Conservation (phyloP, 345 rosid genomes). For the Acer saccharum region DNA sequence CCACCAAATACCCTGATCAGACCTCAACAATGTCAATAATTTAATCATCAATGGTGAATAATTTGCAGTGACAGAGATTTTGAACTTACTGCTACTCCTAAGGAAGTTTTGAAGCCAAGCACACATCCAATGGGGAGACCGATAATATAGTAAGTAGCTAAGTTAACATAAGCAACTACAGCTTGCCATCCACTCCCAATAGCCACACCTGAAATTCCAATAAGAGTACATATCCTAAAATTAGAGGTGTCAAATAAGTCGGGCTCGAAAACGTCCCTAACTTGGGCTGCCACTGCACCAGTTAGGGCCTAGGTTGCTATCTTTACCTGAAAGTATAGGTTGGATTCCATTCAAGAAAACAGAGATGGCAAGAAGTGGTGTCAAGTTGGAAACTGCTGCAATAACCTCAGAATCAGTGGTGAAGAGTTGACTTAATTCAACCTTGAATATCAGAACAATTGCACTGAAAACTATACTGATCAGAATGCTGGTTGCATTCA, state of each 20-base stretch:
- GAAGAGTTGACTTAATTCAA: conserved; percentile 70
- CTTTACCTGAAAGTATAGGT: conserved; percentile 90
- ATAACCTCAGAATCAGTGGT: conserved; percentile 65
- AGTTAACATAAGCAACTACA: conserved; percentile 83
- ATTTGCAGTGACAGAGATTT: background rate
- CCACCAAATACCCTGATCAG: conserved; percentile 67
- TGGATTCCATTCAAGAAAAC: conserved; percentile 87
- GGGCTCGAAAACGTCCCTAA: too few species aligned
- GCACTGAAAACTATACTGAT: conserved; percentile 60
- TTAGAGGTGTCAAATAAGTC: too few species aligned
- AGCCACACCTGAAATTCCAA: conserved; percentile 69
- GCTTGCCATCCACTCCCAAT: conserved; percentile 99
- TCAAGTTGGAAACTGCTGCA: conserved; percentile 60
- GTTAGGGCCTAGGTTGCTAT: conserved; percentile 20
- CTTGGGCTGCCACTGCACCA: too few species aligned
- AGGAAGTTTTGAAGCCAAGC: conserved; percentile 79
- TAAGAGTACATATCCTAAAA: background rate
- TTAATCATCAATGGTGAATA: background rate
- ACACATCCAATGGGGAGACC: conserved; percentile 93
- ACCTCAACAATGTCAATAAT: conserved; percentile 7
- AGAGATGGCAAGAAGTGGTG: conserved; percentile 84
- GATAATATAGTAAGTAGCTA: conserved; percentile 72
- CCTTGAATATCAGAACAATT: conserved; percentile 49
- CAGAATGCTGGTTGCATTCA: conserved; percentile 55
- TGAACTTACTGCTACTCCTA: conserved; percentile 63